Evolutionary conservation across 108 stramenopile species (phyloP).

Genomic region (Cyclotella sp.): DNA sequence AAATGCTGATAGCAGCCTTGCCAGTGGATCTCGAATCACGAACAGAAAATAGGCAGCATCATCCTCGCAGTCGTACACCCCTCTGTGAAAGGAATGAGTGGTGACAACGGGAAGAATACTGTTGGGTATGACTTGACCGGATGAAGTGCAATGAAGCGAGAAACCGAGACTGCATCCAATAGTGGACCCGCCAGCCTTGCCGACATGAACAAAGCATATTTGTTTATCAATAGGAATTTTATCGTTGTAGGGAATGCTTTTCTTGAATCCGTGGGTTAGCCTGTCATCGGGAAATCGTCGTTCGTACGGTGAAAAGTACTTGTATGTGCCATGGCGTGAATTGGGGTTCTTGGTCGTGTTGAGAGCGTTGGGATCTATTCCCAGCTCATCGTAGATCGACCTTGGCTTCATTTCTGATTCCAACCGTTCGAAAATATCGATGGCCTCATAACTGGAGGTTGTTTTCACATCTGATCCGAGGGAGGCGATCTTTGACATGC

Average conservation of each 20-base stretch:
- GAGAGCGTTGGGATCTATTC: too few relatives aligned
- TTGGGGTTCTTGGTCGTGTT: too few relatives aligned
- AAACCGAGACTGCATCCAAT: constrained; percentile 47
- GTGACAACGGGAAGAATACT: constrained; percentile 35
- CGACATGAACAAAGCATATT: constrained; percentile 48
- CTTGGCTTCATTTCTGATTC: too few relatives aligned
- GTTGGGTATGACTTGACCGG: constrained; percentile 20
- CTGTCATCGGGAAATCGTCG: constrained; percentile 24
- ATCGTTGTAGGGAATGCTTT: constrained; percentile 34
- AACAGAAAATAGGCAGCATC: constrained; percentile 39
- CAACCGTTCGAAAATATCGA: too few relatives aligned
- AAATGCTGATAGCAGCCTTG: constrained; percentile 34
- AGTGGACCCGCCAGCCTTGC: constrained; percentile 49
- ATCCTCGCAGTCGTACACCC: constrained; percentile 43
- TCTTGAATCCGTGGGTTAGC: constrained; percentile 20
- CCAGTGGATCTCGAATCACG: constrained; percentile 46
- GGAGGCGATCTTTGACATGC: too few relatives aligned
- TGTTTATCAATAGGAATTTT: constrained; percentile 23
- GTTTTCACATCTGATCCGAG: too few relatives aligned
- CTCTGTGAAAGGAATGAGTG: constrained; percentile 40
- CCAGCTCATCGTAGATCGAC: too few relatives aligned
- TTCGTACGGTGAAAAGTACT: constrained; percentile 28
- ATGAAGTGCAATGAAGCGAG: constrained; percentile 34
- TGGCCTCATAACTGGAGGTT: too few relatives aligned
- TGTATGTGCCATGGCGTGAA: constrained; percentile 2